Conservation (phyloP, 2,329 filamentous ascomycete species). For the Nothopassalora personata region DNA sequence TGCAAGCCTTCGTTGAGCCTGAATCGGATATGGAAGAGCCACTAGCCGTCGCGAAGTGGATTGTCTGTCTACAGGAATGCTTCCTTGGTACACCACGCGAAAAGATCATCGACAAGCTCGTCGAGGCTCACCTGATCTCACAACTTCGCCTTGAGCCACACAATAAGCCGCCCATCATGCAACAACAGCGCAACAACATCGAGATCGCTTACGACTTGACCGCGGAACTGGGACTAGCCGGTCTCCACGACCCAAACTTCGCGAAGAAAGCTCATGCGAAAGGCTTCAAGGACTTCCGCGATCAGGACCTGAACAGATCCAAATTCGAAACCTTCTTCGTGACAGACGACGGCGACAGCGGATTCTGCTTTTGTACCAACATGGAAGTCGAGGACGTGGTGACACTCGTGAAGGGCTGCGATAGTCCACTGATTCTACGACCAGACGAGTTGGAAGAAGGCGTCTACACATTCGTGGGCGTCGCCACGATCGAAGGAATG, state of each 20-base stretch:
- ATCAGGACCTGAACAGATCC: background rate
- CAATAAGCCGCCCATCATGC: background rate
- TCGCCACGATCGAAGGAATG: background rate
- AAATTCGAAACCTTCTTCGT: constrained; percentile 1
- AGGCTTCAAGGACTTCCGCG: constrained; percentile 1
- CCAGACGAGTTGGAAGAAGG: constrained; percentile 1
- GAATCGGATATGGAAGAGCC: background rate
- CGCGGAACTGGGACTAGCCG: background rate
- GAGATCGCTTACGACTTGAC: background rate
- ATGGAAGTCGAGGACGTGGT: constrained; percentile 2
- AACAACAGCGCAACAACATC: background rate
- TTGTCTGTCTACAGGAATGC: background rate
- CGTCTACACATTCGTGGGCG: background rate
- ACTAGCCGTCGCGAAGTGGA: background rate
- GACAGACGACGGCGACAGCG: background rate
- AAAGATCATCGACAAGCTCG: constrained; percentile 2
- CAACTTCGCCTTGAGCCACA: background rate
- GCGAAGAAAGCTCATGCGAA: background rate
- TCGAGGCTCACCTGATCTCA: background rate
- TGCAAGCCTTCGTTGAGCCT: background rate
- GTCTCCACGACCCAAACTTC: background rate
- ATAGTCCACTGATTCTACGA: background rate
- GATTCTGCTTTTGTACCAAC: background rate
- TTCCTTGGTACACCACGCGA: background rate
- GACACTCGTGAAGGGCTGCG: background rate